Evolutionary conservation across 345 rosid species (phyloP).

Genomic region (Boechera retrofracta): DNA sequence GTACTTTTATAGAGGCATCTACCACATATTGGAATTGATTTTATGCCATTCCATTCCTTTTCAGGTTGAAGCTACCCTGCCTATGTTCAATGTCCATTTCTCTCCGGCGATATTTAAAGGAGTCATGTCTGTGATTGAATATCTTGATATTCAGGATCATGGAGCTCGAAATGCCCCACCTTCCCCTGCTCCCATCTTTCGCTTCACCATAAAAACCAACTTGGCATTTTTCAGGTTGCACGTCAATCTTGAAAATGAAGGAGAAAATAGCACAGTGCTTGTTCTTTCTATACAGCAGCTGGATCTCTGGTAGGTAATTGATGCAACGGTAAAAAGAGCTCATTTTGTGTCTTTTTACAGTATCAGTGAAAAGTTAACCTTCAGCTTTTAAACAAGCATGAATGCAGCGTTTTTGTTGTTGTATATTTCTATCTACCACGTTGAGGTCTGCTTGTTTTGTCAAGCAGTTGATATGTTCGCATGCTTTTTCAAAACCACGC

Average conservation of each 20-base stretch:
- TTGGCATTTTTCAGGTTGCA: slow-evolving; percentile 55
- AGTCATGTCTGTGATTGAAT: slow-evolving; percentile 55
- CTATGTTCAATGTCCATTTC: slow-evolving; percentile 56
- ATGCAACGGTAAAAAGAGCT: slow-evolving; percentile 3
- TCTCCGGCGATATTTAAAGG: slow-evolving; percentile 63
- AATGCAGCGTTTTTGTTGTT: slow-evolving; percentile 17
- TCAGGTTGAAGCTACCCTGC: slow-evolving; percentile 65
- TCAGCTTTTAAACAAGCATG: slow-evolving; percentile 22
- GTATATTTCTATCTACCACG: slow-evolving; percentile 9
- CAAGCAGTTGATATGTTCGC: slow-evolving; percentile 24
- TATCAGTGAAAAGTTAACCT: slow-evolving; percentile 13
- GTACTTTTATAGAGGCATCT: slow-evolving; percentile 12
- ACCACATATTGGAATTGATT: slow-evolving; percentile 25
- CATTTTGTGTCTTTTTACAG: slow-evolving; percentile 9
- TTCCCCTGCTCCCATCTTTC: slow-evolving; percentile 44
- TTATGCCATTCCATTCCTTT: slow-evolving; percentile 31
- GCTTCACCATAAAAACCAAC: slow-evolving; percentile 56
- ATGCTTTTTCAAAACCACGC: slow-evolving; percentile 18
- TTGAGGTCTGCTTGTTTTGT: slow-evolving; percentile 27
- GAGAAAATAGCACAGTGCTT: slow-evolving; percentile 61
- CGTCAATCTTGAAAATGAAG: slow-evolving; percentile 73
- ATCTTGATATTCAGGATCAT: slow-evolving; percentile 53
- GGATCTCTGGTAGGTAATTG: slow-evolving; percentile 61
- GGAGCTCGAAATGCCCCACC: slow-evolving; percentile 40
- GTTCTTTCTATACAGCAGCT: slow-evolving; percentile 52